Evolutionary conservation across 2,329 filamentous ascomycete species (phyloP), one percentile per base, ranked within the genome.

Genomic region (Didymella glomerata): DNA sequence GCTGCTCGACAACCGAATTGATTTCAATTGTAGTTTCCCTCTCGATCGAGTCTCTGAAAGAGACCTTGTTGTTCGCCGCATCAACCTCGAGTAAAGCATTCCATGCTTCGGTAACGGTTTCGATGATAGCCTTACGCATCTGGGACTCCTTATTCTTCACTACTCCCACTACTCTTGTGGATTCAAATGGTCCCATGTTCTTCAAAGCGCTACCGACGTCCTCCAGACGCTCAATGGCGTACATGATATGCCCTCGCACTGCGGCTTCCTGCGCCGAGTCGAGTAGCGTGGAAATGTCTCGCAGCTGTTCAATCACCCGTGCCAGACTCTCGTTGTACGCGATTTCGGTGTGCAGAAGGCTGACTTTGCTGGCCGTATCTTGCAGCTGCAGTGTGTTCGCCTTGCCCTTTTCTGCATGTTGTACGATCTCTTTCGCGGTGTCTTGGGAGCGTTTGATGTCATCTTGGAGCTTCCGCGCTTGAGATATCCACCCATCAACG

Each of bases 401-500:
- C 61, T 87, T 86, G 13, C 89, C 87, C 27, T 83, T 86, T 70
- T 94, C 90, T 51, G 93, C 89, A 69, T 92, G 86, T 44, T 88
- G 85, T 5, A 94, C 85, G 58, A 98, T 96, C 57, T 93, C 88
- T 70, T 88, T 88, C 22, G 94, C 93, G 34, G 93, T 88, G 16
- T 86, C 84, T 69, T 92, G 89, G 24, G 92, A 94, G 46, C 87
- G 86, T 69, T 91, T 87, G 65, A 97, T 94, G 72, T 97, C 94
- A 62, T 89, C 86, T 75, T 96, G 92, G 8, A 97, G 85, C 51
- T 89, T 87, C 77, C 92, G 92, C 47, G 93, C 92, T 76, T 95
- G 92, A 50, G 84, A 80, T 56, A 96, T 91, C 94, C 94, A 98
- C 50, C 88, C 86, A 72, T 92, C 90, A 49, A 97, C 90, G 70